Base-by-base conservation (phyloP, 2,329 filamentous ascomycete genomes). In the Exophiala alcalophila region DNA sequence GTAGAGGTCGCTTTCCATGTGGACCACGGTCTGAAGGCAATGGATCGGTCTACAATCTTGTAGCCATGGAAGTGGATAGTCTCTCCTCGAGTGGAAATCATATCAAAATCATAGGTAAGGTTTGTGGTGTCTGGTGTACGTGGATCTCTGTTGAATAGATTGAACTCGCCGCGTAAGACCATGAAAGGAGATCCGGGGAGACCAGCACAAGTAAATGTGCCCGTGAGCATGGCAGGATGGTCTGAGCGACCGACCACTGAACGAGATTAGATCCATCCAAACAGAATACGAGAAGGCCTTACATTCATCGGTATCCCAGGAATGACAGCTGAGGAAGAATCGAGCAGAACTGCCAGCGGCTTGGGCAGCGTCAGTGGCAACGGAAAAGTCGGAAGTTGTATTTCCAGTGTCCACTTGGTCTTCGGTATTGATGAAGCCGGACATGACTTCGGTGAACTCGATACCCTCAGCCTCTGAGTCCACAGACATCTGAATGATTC, bases 391-490 rank as follows among this genome's bases (percentile, higher is more conserved):
- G 7, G 37, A 32, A 8, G 37, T 10, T 14, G 19, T 21, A 19
- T 32, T 26, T 4, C 37, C 37, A 3, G 37, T 40, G n/a, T 71
- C 67, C 11, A 64, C 65, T 30, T 70, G 66, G 52, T 76, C 70
- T 7, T 67, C 65, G 4, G 59, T 51, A 39, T 63, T 51, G 18
- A 84, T 68, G 51, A 75, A 77, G 7, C 80, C 80, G 5, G 73
- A 71, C 78, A 84, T 81, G 44, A 81, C 73, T 58, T 84, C 80
- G 0, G 76, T 76, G 56, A 84, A 84, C 16, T 73, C 74, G 40
- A 81, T 71, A 0, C 77, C 76, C 29, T 63, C 64, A 7, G 71
- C 68, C 21, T 71, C 56, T 1, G 50, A 39, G 9, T 44, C 55
- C 26, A 52, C 33, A 1, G 60, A 57, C 2, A 56, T 52, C 14